phyloP scores from a whole-genome alignment of 1,284 basidiomycete genomes.

The Moesziomyces parantarcticus region DNA sequence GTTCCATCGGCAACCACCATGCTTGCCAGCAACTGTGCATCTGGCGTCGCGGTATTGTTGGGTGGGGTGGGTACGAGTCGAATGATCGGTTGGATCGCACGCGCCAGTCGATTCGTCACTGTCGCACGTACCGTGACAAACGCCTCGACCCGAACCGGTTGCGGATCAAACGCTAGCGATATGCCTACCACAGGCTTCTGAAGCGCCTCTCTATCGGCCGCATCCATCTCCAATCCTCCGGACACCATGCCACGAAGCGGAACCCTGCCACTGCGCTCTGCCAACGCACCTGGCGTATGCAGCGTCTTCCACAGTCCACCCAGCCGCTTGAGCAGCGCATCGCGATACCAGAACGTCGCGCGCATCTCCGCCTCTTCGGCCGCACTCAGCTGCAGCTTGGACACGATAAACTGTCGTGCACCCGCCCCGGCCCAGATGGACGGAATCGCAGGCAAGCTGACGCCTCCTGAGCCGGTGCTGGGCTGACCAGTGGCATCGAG shows the following conservation, averaged over 20 bases:
- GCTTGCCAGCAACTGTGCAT: constrained; percentile 8
- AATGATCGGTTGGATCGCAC: constrained; percentile 26
- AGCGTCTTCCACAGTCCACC: constrained; percentile 78
- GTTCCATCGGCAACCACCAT: constrained; percentile 30
- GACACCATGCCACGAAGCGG: constrained; percentile 14
- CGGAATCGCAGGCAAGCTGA: constrained; percentile 78
- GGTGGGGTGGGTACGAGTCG: constrained; percentile 33
- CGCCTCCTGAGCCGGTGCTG: constrained; percentile 67
- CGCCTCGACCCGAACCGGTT: constrained; percentile 11
- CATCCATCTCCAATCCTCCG: constrained; percentile 11
- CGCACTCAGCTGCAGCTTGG: constrained; percentile 76
- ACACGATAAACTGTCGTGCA: constrained; percentile 90
- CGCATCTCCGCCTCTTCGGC: constrained; percentile 75
- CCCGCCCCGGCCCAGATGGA: constrained; percentile 71
- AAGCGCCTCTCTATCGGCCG: constrained; percentile 3
- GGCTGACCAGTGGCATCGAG: constrained; percentile 71
- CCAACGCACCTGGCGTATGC: constrained; percentile 6
- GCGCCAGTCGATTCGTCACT: constrained; percentile 15
- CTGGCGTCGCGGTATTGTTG: background rate
- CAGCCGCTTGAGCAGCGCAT: constrained; percentile 79
- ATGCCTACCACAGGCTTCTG: constrained; percentile 19
- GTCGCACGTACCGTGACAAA: constrained; percentile 12
- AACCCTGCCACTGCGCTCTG: constrained; percentile 2
- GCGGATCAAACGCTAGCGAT: constrained; percentile 1
- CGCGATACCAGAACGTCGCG: constrained; percentile 92